These are phyloP conservation scores for Fusarium clavum DNA, from an alignment of 2,329 filamentous ascomycete species.

Conservation along the genomic window DNA sequence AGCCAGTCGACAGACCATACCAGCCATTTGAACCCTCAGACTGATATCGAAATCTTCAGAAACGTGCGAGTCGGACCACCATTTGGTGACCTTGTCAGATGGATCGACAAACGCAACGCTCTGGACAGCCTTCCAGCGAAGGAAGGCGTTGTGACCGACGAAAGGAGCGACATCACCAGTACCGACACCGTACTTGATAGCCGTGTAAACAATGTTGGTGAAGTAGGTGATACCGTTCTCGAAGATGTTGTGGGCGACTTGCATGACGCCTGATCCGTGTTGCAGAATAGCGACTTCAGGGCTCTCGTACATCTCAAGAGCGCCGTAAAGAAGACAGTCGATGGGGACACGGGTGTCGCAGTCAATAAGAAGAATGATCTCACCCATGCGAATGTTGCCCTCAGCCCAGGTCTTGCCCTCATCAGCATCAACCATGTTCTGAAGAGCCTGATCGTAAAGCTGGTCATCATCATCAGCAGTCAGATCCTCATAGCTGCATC, in stretches of 20 bases:
- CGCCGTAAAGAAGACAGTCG: slow-evolving; percentile 76
- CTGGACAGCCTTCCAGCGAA: slow-evolving; percentile 68
- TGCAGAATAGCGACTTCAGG: slow-evolving; percentile 79
- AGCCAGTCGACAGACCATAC: slow-evolving; percentile 75
- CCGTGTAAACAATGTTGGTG: slow-evolving; percentile 80
- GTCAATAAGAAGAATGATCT: slow-evolving; percentile 72
- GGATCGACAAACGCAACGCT: slow-evolving; percentile 40
- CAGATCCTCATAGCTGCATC: slow-evolving; percentile 55
- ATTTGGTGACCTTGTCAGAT: slow-evolving; percentile 68
- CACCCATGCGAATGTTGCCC: slow-evolving; percentile 67
- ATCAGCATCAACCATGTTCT: slow-evolving; percentile 61
- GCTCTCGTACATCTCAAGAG: slow-evolving; percentile 76
- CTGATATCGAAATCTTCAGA: slow-evolving; percentile 84
- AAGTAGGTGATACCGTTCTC: slow-evolving; percentile 82
- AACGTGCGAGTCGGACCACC: slow-evolving; percentile 81
- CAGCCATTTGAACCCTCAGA: slow-evolving; percentile 75
- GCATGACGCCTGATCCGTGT: slow-evolving; percentile 80
- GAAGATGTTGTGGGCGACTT: slow-evolving; percentile 77
- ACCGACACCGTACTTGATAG: slow-evolving; percentile 76
- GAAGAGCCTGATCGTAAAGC: slow-evolving; percentile 59
- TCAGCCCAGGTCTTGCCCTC: slow-evolving; percentile 66
- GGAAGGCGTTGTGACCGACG: slow-evolving; percentile 81
- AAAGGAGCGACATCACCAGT: slow-evolving; percentile 80
- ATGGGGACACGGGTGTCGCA: slow-evolving; percentile 72
- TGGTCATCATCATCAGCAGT: slow-evolving; percentile 55